Evolutionary conservation across 495 filamentous ascomycete genomes (phyloP), one percentile per base, ranked within the genome.

Genomic region (Neurospora tetrasperma): DNA sequence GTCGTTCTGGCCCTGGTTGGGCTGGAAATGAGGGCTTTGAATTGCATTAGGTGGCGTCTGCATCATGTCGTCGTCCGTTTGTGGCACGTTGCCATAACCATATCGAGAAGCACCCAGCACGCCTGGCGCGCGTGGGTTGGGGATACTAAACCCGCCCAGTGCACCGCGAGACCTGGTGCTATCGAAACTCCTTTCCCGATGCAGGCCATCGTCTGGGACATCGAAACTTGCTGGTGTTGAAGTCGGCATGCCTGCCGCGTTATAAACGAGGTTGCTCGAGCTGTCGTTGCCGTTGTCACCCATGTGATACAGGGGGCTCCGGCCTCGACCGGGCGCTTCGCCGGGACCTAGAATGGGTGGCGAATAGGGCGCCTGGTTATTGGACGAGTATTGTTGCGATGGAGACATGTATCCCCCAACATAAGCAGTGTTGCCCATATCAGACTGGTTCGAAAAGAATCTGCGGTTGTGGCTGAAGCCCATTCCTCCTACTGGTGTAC

Each of bases 71-170:
- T 80, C 77, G 9, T 85, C 83, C 0, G 75, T 74, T 73, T 88
- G 87, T 8, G 87, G 85, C 42, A 88, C 72, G 20, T 81, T 81
- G 12, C 85, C 85, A 74, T 88, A 88, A 9, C 87, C 86, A 46
- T 82, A 77, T 16, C 86, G 85, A 10, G 86, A 86, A 40, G 85
- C 85, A 42, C 86, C 86, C 14, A 87, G 76, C 77, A 84, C 84
- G 35, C 81, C 82, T 20, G 78, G 79, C 40, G 80, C 69, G 42
- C 79, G 79, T 16, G 81, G 73, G 78, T 70, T 77, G 42, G 39
- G 44, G 41, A 75, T 48, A 31, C 73, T 62, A 12, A 77, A 69
- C 42, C 72, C 76, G 20, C 70, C 69, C 0, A 74, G 48, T 23
- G 35, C 35, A 16, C 59, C 70, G 69, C 79, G 73, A 5, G 73